Base-by-base conservation (phyloP, 2,329 filamentous ascomycete species). In the Aspergillus awamori region DNA sequence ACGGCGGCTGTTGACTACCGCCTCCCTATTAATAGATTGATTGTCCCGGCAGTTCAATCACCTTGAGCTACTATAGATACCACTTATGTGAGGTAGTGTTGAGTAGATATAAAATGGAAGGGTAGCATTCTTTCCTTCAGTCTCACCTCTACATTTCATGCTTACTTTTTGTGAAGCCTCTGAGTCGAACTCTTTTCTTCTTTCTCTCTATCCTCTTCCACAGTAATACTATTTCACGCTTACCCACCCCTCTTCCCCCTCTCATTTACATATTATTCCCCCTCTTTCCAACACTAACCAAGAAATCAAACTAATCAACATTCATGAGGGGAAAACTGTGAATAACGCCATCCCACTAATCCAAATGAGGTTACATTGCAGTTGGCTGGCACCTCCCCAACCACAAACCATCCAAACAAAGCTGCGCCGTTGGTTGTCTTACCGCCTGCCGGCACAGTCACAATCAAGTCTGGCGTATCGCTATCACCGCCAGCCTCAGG, bases 11-110 rank as follows among this genome's bases (percentile, higher is more conserved):
- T 56, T 39, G 7, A 47, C 53, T 56, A 39, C 53, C 53, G 39
- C 53, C 53, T 41, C 53, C 43, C 43, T 56, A 56, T 56, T 56
- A 45, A 56, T 56, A 56, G 53, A 36, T 33, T 38, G 33, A 36
- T 36, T 36, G 33, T 36, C 33, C 33, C 33, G 33, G 33, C 33
- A 36, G 33, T 36, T 36, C 33, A 2, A 20, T 20, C 20, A 20
- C 20, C 20, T 20, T 20, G 2, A 20, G 20, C 20, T 20, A 20
- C 20, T 20, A 20, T 20, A 20, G 20, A 20, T 20, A 20, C 20
- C 20, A 20, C 20, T 20, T 20, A 20, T 2, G 20, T 20, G 20
- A 20, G 20, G 20, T 20, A 20, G 20, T 20, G 20, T 36, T 13
- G 11, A 36, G 33, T 36, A 15, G 33, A 36, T 36, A 36, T 36